Percentiles rank a stretch among this genome's conserved stretches.
Conservation (phyloP, 2,329 filamentous ascomycete species). For the Ascochyta viciae-villosae region DNA sequence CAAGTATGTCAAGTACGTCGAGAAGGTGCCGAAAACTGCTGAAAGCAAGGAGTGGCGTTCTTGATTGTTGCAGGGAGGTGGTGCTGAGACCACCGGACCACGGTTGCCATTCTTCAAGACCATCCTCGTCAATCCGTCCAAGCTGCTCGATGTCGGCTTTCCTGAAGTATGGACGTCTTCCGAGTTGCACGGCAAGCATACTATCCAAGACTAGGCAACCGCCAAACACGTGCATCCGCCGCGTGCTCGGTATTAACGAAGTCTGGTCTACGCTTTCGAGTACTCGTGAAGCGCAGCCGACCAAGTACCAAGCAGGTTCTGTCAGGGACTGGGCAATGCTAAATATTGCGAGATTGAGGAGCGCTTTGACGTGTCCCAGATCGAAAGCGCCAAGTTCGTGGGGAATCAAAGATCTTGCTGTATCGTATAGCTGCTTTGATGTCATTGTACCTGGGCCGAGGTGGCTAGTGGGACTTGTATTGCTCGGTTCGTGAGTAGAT, state of each 20-base stretch:
- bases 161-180: slow-evolving; percentile 59
- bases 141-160: slow-evolving; percentile 56
- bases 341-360: slow-evolving; percentile 63
- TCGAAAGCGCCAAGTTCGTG: slow-evolving; percentile 42
- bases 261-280: slow-evolving; percentile 53
- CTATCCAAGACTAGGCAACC: slow-evolving; percentile 70
- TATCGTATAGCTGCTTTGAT: slow-evolving; percentile 34
- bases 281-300: slow-evolving; percentile 69
- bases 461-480: slow-evolving; percentile 4
- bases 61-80: slow-evolving; percentile 22
- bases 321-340: slow-evolving; percentile 67
- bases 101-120: slow-evolving; percentile 76
- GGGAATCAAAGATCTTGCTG: slow-evolving; percentile 41
- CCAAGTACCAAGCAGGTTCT: slow-evolving; percentile 67
- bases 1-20: slow-evolving; percentile 36
- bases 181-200: slow-evolving; percentile 60
- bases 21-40: slow-evolving; percentile 63
- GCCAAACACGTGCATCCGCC: slow-evolving; percentile 56
- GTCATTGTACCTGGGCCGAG: slow-evolving; percentile 13
- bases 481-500: slow-evolving; percentile 38
- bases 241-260: slow-evolving; percentile 29
- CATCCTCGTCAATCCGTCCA: slow-evolving; percentile 66
- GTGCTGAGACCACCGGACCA: slow-evolving; percentile 65
- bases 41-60: slow-evolving; percentile 51
- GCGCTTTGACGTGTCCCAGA: slow-evolving; percentile 51